Evolutionary conservation across 2,329 filamentous ascomycete genomes (phyloP).

Genomic region (Alternaria alternata): DNA sequence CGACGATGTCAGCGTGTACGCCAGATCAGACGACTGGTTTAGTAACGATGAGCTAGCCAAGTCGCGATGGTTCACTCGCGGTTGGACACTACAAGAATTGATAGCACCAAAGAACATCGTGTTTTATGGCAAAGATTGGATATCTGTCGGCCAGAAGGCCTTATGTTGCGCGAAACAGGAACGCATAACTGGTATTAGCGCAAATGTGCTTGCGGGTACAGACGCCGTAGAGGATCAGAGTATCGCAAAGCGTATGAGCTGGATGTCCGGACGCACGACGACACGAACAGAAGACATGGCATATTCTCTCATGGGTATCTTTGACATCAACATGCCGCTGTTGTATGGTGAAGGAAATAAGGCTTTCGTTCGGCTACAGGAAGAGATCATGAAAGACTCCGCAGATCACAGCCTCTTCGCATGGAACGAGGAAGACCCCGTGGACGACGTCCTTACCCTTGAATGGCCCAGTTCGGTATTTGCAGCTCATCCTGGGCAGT

Average conservation of each 20-base stretch:
- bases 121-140: not conserved
- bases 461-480: constrained; percentile 1
- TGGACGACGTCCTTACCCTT: too few relatives aligned
- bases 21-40: not conserved
- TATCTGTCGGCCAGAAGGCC: too few relatives aligned
- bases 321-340: constrained; percentile 34
- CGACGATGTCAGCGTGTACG: not conserved
- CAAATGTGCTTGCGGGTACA: not conserved
- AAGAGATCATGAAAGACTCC: constrained; percentile 25
- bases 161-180: too few relatives aligned
- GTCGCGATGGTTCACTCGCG: constrained; percentile 1
- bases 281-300: constrained; percentile 2
- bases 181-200: not conserved
- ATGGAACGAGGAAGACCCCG: constrained; percentile 2
- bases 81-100: constrained; percentile 6
- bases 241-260: constrained; percentile 2
- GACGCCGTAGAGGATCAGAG: not conserved
- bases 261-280: not conserved
- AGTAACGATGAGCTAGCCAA: not conserved
- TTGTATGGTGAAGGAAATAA: constrained; percentile 42
- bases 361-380: constrained; percentile 32
- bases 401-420: constrained; percentile 25
- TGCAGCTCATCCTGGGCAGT: not conserved
- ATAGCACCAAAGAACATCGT: not conserved
- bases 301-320: not conserved